phyloP scores from a whole-genome alignment of 2,329 filamentous ascomycete species.

The Nothopassalora personata region DNA sequence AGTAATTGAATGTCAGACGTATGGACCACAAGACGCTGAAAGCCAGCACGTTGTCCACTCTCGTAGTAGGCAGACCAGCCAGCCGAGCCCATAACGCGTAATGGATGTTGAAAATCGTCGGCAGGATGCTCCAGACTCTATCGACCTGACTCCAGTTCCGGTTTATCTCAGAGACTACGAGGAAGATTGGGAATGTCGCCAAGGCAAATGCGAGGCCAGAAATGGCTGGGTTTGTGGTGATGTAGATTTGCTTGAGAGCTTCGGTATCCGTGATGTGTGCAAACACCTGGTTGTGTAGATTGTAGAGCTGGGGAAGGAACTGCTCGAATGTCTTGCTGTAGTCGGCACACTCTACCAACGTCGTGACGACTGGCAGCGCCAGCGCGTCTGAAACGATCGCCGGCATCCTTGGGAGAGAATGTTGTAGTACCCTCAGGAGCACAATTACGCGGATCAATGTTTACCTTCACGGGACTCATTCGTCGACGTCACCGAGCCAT shows the following conservation, averaged over 20 bases:
- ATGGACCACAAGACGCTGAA: conserved; percentile 65
- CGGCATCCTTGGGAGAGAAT: not conserved
- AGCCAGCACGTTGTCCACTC: conserved; percentile 66
- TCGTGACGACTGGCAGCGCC: conserved; percentile 60
- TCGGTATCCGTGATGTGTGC: conserved; percentile 56
- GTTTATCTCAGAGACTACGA: conserved; percentile 77
- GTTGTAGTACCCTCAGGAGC: not conserved
- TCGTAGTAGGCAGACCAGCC: conserved; percentile 62
- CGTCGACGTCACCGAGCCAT: not conserved
- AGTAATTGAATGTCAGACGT: conserved; percentile 90
- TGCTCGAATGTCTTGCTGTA: conserved; percentile 70
- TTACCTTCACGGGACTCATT: not conserved
- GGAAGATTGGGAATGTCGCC: conserved; percentile 63
- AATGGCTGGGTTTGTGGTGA: conserved; percentile 79
- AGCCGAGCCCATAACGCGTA: conserved; percentile 77
- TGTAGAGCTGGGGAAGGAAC: conserved; percentile 62
- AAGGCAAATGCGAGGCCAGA: conserved; percentile 68
- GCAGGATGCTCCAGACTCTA: conserved; percentile 83
- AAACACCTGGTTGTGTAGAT: conserved; percentile 42
- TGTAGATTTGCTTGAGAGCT: conserved; percentile 65
- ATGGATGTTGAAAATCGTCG: conserved; percentile 79
- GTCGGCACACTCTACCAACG: conserved; percentile 69
- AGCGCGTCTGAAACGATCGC: conserved; percentile 6
- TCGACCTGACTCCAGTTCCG: conserved; percentile 97
- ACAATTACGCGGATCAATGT: not conserved